These are phyloP conservation scores for Pulveroboletus sp. DNA, from an alignment of 768 basidiomycete species.

Conservation along the genomic window DNA sequence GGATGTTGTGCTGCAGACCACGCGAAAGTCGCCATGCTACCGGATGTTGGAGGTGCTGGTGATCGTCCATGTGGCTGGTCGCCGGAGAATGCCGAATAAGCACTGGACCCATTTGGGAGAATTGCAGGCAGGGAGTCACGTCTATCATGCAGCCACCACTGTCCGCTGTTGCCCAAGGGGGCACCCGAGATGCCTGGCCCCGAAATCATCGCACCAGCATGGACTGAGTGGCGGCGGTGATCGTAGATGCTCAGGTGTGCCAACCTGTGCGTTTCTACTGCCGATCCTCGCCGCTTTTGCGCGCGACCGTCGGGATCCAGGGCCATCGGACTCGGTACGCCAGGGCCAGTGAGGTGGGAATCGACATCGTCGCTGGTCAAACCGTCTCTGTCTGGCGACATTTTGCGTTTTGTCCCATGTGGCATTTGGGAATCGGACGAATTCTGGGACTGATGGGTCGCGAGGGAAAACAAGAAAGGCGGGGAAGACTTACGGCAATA, in stretches of 20 bases:
- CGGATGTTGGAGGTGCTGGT: conserved; percentile 52
- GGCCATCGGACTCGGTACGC: conserved; percentile 56
- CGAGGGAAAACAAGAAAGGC: neutral
- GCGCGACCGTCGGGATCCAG: conserved; percentile 63
- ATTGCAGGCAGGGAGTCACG: conserved; percentile 72
- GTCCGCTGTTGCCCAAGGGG: conserved; percentile 24
- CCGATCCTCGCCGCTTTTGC: conserved; percentile 79
- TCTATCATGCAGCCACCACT: conserved; percentile 64
- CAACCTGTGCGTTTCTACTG: conserved; percentile 73
- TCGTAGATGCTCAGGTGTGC: conserved; percentile 66
- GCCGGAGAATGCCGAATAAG: conserved; percentile 54
- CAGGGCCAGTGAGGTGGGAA: conserved; percentile 63
- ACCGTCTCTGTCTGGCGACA: conserved; percentile 61
- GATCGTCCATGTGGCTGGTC: conserved; percentile 63
- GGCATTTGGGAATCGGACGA: conserved; percentile 40
- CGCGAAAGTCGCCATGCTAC: conserved; percentile 65
- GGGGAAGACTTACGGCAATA: conserved; percentile 49
- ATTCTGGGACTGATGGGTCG: conserved; percentile 20
- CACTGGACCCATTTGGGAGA: conserved; percentile 58
- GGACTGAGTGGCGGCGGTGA: conserved; percentile 75
- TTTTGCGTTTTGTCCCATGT: conserved; percentile 79
- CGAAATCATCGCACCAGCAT: conserved; percentile 47
- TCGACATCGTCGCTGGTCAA: conserved; percentile 62
- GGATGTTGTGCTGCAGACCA: conserved; percentile 56
- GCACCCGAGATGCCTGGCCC: conserved; percentile 25